A percentile compares a stretch with the other conserved stretches of the same genome.
These are phyloP conservation scores for Microcyclospora pomicola DNA, from an alignment of 2,329 filamentous ascomycete species.

Conservation along the genomic window DNA sequence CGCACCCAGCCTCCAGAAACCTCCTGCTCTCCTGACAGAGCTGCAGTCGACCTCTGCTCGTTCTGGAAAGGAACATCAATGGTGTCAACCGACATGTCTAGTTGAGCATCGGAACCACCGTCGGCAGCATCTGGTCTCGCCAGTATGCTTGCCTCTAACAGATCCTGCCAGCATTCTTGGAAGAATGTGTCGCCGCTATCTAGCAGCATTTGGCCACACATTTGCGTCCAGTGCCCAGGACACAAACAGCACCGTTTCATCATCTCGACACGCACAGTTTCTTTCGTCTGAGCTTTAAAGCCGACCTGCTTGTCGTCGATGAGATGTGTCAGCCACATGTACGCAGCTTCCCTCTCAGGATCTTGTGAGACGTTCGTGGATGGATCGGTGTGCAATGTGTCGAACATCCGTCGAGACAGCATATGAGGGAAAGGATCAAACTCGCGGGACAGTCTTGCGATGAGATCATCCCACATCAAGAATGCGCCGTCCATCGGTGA, in stretches of 20 bases:
- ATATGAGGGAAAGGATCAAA: slow-evolving; percentile 24
- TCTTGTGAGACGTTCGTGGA: slow-evolving; percentile 7
- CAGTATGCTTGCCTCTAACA: slow-evolving; percentile 22
- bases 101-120: no score
- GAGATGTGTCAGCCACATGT: slow-evolving; percentile 38
- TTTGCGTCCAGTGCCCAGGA: slow-evolving; percentile 25
- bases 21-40: background rate
- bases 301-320: slow-evolving; percentile 16
- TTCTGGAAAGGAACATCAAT: no score
- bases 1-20: slow-evolving; percentile 5
- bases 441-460: slow-evolving; percentile 23
- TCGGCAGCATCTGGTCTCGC: no score
- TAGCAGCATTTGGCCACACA: slow-evolving; percentile 23
- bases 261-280: slow-evolving; percentile 4
- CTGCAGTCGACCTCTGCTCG: background rate
- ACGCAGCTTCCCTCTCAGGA: slow-evolving; percentile 28
- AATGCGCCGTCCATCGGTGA: slow-evolving; percentile 30
- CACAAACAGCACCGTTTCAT: slow-evolving; percentile 24
- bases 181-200: slow-evolving; percentile 12
- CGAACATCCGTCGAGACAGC: slow-evolving; percentile 27
- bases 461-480: slow-evolving; percentile 30
- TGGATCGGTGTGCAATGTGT: slow-evolving; percentile 16
- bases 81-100: no score
- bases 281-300: slow-evolving; percentile 2
- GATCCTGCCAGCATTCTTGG: slow-evolving; percentile 15